Evolutionary conservation across 1,284 basidiomycete genomes (phyloP).

Genomic region (Inonotus obliquus): DNA sequence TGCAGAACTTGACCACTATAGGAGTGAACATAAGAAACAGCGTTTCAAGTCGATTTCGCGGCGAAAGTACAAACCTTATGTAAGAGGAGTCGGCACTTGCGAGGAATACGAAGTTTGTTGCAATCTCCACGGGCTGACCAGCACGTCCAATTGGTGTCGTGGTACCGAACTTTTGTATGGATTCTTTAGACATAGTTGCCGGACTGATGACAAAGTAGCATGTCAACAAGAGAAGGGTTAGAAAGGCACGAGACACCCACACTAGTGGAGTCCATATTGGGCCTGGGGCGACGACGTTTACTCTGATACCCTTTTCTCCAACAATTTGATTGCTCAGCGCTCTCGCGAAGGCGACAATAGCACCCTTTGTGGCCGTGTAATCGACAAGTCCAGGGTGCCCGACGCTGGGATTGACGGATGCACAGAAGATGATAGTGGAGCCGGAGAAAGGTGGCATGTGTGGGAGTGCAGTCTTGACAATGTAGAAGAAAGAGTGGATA

Average conservation of each 20-base stretch:
- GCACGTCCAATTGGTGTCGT: constrained; percentile 44
- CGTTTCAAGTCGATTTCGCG: not conserved
- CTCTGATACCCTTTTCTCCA: constrained; percentile 45
- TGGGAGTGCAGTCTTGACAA: constrained; percentile 41
- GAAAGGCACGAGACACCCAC: constrained; percentile 18
- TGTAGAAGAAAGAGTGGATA: constrained; percentile 51
- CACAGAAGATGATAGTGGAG: constrained; percentile 46
- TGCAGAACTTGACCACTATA: constrained; percentile 35
- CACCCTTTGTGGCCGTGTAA: constrained; percentile 54
- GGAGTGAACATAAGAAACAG: not conserved
- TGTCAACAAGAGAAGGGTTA: not conserved
- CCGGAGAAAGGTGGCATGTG: constrained; percentile 33
- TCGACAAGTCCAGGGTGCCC: constrained; percentile 52
- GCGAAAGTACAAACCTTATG: constrained; percentile 33
- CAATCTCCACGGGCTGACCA: constrained; percentile 53
- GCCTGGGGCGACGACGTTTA: constrained; percentile 49
- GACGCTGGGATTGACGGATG: constrained; percentile 44
- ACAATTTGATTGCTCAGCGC: constrained; percentile 51
- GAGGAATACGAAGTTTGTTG: constrained; percentile 50
- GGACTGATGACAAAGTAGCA: constrained; percentile 22
- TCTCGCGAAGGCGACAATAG: constrained; percentile 42
- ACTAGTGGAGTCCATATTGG: constrained; percentile 53
- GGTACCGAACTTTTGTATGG: constrained; percentile 40
- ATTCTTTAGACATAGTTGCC: constrained; percentile 44
- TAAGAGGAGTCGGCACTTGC: constrained; percentile 48